phyloP scores from a whole-genome alignment of 331 rosid genomes.

The Quercus phellos region DNA sequence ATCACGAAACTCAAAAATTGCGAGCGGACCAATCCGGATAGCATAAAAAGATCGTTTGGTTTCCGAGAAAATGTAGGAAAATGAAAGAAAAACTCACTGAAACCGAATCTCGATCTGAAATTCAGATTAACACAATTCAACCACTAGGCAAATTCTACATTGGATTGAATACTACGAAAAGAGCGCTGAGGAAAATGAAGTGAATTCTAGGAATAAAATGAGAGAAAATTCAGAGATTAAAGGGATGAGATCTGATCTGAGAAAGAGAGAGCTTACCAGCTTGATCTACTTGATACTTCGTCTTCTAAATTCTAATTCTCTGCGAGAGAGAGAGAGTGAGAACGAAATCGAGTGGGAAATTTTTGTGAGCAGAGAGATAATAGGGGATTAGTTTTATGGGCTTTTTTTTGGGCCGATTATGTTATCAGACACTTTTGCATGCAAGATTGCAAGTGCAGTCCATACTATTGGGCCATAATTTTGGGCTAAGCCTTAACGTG shows the following conservation, averaged over 20 bases:
- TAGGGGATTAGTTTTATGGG: neutral
- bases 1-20: neutral
- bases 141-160: neutral
- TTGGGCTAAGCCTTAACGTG: too few relatives aligned
- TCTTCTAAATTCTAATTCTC: neutral
- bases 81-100: neutral
- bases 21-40: neutral
- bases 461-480: neutral
- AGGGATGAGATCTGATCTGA: neutral
- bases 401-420: neutral
- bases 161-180: neutral
- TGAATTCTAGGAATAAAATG: neutral
- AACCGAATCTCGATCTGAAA: neutral
- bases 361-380: neutral
- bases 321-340: too few relatives aligned
- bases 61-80: neutral
- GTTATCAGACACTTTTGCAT: neutral
- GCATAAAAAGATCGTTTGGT: neutral
- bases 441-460: neutral
- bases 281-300: neutral
- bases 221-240: neutral
- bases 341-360: too few relatives aligned
- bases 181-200: neutral
- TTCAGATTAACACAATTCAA: neutral
- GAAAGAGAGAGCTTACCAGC: neutral